Evolutionary conservation across 345 rosid species (phyloP).

Genomic region (Clausena lansium): DNA sequence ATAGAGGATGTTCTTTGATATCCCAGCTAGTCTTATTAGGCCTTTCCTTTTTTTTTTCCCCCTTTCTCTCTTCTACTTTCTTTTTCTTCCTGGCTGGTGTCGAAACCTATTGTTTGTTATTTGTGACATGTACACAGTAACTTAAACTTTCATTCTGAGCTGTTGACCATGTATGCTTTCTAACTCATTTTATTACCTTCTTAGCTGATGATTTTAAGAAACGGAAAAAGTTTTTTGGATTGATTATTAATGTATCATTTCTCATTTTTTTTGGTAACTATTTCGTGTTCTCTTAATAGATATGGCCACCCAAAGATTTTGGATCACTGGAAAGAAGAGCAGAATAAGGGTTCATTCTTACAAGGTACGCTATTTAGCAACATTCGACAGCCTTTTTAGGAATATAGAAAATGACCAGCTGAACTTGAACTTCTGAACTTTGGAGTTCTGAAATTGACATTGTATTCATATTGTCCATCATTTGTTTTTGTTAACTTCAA

Average conservation of each 20-base stretch:
- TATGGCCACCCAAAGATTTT: constrained; percentile 59
- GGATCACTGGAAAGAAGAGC: constrained; percentile 28
- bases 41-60: too few species aligned
- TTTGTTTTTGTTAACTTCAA: neutral
- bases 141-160: neutral
- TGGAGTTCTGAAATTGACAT: neutral
- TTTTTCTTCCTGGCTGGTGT: neutral
- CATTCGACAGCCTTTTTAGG: neutral
- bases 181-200: neutral
- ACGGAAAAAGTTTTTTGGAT: neutral
- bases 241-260: neutral
- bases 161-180: neutral
- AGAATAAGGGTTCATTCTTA: constrained; percentile 4
- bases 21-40: neutral
- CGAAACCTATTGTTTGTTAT: neutral
- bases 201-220: neutral
- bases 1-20: neutral
- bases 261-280: neutral
- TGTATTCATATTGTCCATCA: neutral
- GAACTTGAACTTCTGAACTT: neutral
- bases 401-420: neutral
- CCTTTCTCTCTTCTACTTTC: neutral
- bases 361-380: neutral
- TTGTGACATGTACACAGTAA: neutral
- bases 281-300: constrained; percentile 24